Conservation (phyloP, 108 stramenopile species). For the Mediolabrus comicus region DNA sequence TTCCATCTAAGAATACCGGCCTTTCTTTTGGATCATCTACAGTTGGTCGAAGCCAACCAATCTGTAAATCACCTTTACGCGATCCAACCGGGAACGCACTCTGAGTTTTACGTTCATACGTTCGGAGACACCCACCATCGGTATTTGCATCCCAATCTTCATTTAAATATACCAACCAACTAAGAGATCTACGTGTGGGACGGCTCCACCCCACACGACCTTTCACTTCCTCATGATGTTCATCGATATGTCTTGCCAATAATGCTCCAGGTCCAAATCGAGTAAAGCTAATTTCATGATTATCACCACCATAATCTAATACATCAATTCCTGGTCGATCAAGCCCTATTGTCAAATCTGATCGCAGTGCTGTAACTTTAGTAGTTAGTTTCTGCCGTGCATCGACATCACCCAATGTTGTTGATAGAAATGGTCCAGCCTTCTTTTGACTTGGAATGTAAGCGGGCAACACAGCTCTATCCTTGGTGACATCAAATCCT, state of each 20-base stretch:
- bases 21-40: slow-evolving; percentile 42
- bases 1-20: slow-evolving; percentile 64
- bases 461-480: slow-evolving; percentile 54
- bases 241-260: slow-evolving; percentile 65
- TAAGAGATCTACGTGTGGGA: slow-evolving; percentile 56
- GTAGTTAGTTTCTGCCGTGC: slow-evolving; percentile 30
- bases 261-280: slow-evolving; percentile 66
- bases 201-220: slow-evolving; percentile 51
- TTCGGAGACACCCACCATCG: slow-evolving; percentile 53
- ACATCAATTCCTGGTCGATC: slow-evolving; percentile 47
- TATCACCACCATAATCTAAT: slow-evolving; percentile 40
- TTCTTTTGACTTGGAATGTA: slow-evolving; percentile 40
- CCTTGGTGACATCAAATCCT: slow-evolving; percentile 62
- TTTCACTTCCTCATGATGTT: slow-evolving; percentile 76
- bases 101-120: slow-evolving; percentile 36
- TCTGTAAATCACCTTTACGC: slow-evolving; percentile 58
- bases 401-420: slow-evolving; percentile 28
- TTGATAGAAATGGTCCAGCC: slow-evolving; percentile 15
- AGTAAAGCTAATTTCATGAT: slow-evolving; percentile 61
- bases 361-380: slow-evolving; percentile 38
- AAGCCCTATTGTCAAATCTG: slow-evolving; percentile 45
- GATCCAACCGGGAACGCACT: slow-evolving; percentile 24
- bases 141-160: slow-evolving; percentile 53
- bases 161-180: slow-evolving; percentile 73
- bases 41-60: slow-evolving; percentile 60